Conservation (phyloP, 257 asterid species). For the Ophiorrhiza pumila region DNA sequence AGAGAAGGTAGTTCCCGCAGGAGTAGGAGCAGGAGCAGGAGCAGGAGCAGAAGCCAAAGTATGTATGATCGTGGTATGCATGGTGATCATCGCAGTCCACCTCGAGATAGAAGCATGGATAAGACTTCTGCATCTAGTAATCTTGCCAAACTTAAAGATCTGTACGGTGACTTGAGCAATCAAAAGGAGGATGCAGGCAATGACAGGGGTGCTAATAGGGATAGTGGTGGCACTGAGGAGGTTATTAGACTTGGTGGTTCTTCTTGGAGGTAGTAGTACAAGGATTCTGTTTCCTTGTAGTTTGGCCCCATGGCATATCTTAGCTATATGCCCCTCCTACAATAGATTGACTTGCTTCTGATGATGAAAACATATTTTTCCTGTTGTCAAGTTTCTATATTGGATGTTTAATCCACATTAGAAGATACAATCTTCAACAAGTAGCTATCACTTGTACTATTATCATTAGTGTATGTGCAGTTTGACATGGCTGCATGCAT, state of each 20-base stretch:
- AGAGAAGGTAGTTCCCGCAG: slow-evolving; percentile 48
- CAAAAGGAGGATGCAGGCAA: slow-evolving; percentile 53
- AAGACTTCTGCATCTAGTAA: slow-evolving; percentile 64
- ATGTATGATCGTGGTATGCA: slow-evolving; percentile 34
- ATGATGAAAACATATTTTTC: neutral
- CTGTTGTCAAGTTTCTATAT: neutral
- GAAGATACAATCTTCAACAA: neutral
- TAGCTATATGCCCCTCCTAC: neutral
- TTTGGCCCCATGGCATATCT: neutral
- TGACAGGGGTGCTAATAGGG: slow-evolving; percentile 40
- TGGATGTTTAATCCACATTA: neutral
- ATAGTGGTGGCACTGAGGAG: slow-evolving; percentile 76
- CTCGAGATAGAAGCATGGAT: slow-evolving; percentile 45
- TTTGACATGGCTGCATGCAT: slow-evolving; percentile 16
- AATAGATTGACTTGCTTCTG: neutral
- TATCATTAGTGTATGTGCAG: slow-evolving; percentile 1
- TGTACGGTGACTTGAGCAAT: slow-evolving; percentile 67
- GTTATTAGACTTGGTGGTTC: slow-evolving; percentile 95
- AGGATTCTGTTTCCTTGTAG: neutral
- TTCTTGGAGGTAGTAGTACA: slow-evolving; percentile 62
- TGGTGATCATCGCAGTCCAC: slow-evolving; percentile 45
- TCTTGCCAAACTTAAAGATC: slow-evolving; percentile 85
- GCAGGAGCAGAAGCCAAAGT: slow-evolving; percentile 57
- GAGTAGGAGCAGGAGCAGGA: slow-evolving; percentile 58
- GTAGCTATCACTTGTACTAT: neutral